These are phyloP conservation scores for Favolaschia claudopus DNA, from an alignment of 768 basidiomycete species.

Conservation along the genomic window DNA sequence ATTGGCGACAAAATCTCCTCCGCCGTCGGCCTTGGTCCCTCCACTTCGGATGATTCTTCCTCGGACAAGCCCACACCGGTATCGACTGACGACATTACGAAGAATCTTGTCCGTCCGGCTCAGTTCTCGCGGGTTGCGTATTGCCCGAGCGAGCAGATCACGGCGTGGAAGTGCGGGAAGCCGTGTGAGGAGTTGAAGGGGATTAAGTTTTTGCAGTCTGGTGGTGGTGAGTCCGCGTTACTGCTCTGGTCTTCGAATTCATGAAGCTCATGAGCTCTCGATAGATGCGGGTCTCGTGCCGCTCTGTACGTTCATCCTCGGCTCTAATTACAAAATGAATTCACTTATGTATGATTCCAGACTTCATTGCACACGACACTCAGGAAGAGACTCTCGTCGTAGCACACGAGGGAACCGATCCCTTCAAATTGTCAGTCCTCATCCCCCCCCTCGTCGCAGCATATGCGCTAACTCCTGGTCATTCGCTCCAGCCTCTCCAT, in stretches of 20 bases:
- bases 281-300: constrained; percentile 40
- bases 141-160: constrained; percentile 41
- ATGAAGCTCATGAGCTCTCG: neutral
- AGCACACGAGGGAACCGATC: constrained; percentile 51
- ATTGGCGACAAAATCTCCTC: neutral
- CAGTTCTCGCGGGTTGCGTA: constrained; percentile 47
- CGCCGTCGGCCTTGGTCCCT: constrained; percentile 5
- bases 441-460: neutral
- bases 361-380: constrained; percentile 47
- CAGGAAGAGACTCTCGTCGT: constrained; percentile 45
- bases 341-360: constrained; percentile 27
- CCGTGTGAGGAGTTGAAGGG: constrained; percentile 13
- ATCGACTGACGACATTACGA: constrained; percentile 2
- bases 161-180: constrained; percentile 30
- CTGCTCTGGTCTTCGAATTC: neutral
- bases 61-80: constrained; percentile 13
- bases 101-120: constrained; percentile 37
- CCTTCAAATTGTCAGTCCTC: constrained; percentile 36
- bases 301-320: constrained; percentile 32
- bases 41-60: constrained; percentile 1
- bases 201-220: constrained; percentile 29
- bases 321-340: neutral
- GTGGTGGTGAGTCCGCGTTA: constrained; percentile 49
- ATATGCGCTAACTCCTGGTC: constrained; percentile 1
- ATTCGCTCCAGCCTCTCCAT: constrained; percentile 38